phyloP scores from a whole-genome alignment of 2,329 filamentous ascomycete genomes.

The Cladorrhinum sp. region DNA sequence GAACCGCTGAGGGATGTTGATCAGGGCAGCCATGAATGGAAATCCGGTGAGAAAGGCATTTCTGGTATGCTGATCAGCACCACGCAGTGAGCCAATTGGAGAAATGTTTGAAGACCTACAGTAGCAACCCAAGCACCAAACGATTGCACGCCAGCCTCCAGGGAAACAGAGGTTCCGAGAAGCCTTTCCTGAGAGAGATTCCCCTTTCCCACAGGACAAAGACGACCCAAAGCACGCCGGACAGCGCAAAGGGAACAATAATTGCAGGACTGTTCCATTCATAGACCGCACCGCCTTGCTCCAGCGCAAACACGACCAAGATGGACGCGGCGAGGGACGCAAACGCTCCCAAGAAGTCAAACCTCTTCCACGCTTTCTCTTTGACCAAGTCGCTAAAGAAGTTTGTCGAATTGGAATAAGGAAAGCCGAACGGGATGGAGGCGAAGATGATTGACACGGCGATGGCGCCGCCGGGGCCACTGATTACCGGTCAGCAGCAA shows the following conservation, averaged over 20 bases:
- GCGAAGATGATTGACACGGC: slow-evolving; percentile 27
- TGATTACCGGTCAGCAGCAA: too few species aligned
- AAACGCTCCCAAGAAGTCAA: slow-evolving; percentile 34
- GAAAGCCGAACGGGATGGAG: slow-evolving; percentile 31
- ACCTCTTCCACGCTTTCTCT: slow-evolving; percentile 17
- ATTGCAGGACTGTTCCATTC: slow-evolving; percentile 42
- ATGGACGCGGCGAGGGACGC: slow-evolving; percentile 41
- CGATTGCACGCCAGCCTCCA: slow-evolving; percentile 32
- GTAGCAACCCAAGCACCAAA: slow-evolving; percentile 32
- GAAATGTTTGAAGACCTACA: slow-evolving; percentile 27
- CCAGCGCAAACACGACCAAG: slow-evolving; percentile 44
- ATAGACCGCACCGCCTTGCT: slow-evolving; percentile 42
- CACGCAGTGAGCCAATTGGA: too few species aligned
- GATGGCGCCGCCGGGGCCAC: slow-evolving; percentile 32
- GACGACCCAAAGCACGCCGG: slow-evolving; percentile 25
- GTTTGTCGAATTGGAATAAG: slow-evolving; percentile 23
- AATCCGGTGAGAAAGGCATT: slow-evolving; percentile 33
- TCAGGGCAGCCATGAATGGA: slow-evolving; percentile 35
- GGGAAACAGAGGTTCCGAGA: slow-evolving; percentile 37
- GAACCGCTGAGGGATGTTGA: slow-evolving; percentile 37
- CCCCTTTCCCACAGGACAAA: slow-evolving; percentile 33
- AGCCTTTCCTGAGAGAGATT: not conserved
- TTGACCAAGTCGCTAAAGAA: slow-evolving; percentile 27
- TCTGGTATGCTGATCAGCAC: too few species aligned
- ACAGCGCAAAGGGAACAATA: slow-evolving; percentile 31